Evolutionary conservation across 1,139 yeast genomes (phyloP).

Genomic region (Kodamaea derodonti): DNA sequence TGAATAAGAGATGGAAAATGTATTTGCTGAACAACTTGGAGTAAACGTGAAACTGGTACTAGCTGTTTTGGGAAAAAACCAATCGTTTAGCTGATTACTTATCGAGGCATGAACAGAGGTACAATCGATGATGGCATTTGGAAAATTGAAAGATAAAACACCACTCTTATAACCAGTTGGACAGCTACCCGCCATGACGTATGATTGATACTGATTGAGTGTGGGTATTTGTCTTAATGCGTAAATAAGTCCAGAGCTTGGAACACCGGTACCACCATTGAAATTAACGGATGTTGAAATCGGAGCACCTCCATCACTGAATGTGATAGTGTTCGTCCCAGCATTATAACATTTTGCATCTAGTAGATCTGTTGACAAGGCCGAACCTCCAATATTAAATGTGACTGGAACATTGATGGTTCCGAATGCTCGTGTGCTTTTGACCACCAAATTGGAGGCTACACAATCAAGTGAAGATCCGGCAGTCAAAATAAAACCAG

Average conservation of each 20-base stretch:
- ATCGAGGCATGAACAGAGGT: conserved; percentile 17
- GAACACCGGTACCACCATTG: conserved; percentile 4
- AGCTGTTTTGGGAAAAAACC: conserved; percentile 16
- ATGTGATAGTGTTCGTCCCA: conserved; percentile 26
- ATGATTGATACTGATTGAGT: conserved; percentile 14
- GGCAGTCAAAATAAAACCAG: conserved; percentile 22
- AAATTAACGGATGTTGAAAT: conserved; percentile 17
- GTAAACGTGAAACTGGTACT: conserved; percentile 8
- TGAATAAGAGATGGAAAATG: conserved; percentile 13
- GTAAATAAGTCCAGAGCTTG: not conserved
- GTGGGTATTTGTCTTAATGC: conserved; percentile 12
- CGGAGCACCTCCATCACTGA: conserved; percentile 24
- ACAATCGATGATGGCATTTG: conserved; percentile 19
- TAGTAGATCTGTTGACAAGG: conserved; percentile 15
- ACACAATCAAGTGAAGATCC: conserved; percentile 25
- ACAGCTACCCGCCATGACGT: conserved; percentile 20
- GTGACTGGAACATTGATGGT: conserved; percentile 22
- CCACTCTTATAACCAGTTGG: conserved; percentile 23
- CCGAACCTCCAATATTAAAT: conserved; percentile 26
- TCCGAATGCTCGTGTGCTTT: conserved; percentile 18
- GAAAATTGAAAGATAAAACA: conserved; percentile 17
- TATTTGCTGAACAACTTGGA: conserved; percentile 12
- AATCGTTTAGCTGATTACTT: conserved; percentile 20
- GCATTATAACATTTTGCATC: conserved; percentile 17
- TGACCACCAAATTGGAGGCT: conserved; percentile 12